Evolutionary conservation across 306 rosid species (phyloP).

Genomic region (Fagus crenata): DNA sequence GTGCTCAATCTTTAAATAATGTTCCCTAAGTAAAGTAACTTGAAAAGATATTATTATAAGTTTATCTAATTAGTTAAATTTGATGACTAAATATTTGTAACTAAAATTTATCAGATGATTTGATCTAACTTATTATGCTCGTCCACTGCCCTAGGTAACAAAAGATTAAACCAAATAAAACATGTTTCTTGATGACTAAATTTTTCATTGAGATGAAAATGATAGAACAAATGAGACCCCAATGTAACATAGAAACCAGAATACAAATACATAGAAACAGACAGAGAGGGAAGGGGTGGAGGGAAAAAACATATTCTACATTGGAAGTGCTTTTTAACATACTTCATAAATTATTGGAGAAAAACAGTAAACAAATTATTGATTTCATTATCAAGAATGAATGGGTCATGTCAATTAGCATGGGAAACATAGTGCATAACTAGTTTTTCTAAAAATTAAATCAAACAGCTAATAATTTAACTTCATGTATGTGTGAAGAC

Average conservation of each 20-base stretch:
- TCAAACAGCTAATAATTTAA: background rate
- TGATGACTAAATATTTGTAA: background rate
- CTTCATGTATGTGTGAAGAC: background rate
- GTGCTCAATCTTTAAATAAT: background rate
- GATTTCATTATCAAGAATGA: background rate
- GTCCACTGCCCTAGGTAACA: background rate
- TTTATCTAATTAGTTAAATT: background rate
- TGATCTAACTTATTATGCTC: background rate
- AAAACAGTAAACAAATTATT: background rate
- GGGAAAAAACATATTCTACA: background rate
- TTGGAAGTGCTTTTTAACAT: slow-evolving; percentile 8
- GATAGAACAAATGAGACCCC: background rate
- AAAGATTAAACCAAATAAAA: background rate
- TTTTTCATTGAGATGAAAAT: background rate
- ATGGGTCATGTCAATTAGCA: background rate
- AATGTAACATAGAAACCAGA: background rate
- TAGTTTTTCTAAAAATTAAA: background rate
- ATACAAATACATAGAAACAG: background rate
- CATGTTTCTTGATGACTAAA: background rate
- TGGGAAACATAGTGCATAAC: background rate
- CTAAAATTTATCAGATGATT: background rate
- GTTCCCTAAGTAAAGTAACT: background rate
- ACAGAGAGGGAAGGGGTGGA: background rate
- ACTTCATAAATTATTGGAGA: background rate
- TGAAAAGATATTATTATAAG: background rate